Conservation (phyloP, 768 basidiomycete genomes). For the Crucibulum laeve region DNA sequence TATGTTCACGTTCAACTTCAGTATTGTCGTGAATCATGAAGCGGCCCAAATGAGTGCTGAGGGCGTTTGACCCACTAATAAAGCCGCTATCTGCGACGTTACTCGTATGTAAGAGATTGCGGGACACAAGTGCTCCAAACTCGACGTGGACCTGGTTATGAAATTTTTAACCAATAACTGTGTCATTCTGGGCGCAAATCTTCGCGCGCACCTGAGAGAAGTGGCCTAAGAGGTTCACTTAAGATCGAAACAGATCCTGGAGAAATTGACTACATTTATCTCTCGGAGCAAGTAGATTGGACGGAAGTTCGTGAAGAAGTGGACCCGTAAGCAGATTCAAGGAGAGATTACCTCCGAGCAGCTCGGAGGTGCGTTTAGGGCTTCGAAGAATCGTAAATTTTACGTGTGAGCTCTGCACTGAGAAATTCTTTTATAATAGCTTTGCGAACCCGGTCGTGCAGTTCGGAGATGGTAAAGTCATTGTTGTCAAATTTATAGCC, state of each 20-base stretch:
- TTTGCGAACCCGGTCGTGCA: too few relatives aligned
- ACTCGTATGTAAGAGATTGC: too few relatives aligned
- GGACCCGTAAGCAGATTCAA: slow-evolving; percentile 18
- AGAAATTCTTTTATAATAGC: too few relatives aligned
- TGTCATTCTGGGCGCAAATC: slow-evolving; percentile 8
- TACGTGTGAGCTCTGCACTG: too few relatives aligned
- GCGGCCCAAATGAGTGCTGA: background rate
- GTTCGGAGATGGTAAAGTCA: too few relatives aligned
- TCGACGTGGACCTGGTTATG: slow-evolving; percentile 17
- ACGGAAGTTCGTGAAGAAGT: slow-evolving; percentile 22
- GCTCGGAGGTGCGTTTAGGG: slow-evolving; percentile 12
- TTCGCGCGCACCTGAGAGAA: slow-evolving; percentile 11
- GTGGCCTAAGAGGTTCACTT: slow-evolving; percentile 17
- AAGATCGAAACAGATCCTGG: slow-evolving; percentile 20
- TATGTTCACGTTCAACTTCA: slow-evolving; percentile 39
- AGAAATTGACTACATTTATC: slow-evolving; percentile 10
- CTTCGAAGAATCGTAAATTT: slow-evolving; percentile 8
- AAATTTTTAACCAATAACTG: slow-evolving; percentile 7
- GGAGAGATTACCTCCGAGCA: slow-evolving; percentile 18
- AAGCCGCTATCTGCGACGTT: slow-evolving; percentile 20
- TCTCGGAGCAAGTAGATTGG: slow-evolving; percentile 13
- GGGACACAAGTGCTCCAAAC: slow-evolving; percentile 10
- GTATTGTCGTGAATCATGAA: slow-evolving; percentile 13
- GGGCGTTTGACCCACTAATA: slow-evolving; percentile 8
- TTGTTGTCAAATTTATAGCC: too few relatives aligned